Evolutionary conservation across 768 basidiomycete species (phyloP).

Genomic region (Phylloporus arenicola): DNA sequence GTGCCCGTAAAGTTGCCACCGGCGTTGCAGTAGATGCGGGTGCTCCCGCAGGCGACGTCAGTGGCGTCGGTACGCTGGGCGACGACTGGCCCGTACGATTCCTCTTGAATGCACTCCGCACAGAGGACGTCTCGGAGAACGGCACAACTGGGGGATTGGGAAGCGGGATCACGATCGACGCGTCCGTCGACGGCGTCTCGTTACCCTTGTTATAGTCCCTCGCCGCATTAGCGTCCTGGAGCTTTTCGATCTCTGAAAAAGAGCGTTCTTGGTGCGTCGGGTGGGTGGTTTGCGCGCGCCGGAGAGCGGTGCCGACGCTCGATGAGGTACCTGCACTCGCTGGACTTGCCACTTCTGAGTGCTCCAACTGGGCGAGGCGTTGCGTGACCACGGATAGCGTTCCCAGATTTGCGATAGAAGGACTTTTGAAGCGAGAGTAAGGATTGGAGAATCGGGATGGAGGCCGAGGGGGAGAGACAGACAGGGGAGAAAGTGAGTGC

Average conservation of each 20-base stretch:
- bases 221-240: constrained; percentile 9
- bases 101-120: constrained; percentile 22
- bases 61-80: constrained; percentile 5
- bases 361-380: constrained; percentile 58
- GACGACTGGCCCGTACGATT: not conserved
- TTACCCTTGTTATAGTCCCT: not conserved
- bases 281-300: constrained; percentile 18
- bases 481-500: constrained; percentile 5
- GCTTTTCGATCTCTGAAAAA: constrained; percentile 23
- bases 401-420: constrained; percentile 59
- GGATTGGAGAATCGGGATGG: constrained; percentile 25
- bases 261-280: constrained; percentile 9
- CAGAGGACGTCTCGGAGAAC: constrained; percentile 10
- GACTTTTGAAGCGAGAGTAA: constrained; percentile 37
- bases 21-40: not conserved
- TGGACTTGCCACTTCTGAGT: constrained; percentile 17
- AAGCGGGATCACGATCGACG: constrained; percentile 23
- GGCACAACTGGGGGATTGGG: constrained; percentile 10
- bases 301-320: constrained; percentile 21
- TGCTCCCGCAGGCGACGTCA: constrained; percentile 7
- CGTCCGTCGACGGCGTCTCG: constrained; percentile 18
- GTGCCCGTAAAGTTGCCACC: constrained; percentile 6
- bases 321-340: constrained; percentile 18
- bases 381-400: constrained; percentile 61
- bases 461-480: constrained; percentile 19